Evolutionary conservation across 2,329 filamentous ascomycete species (phyloP), one percentile per base, ranked within the genome.

Genomic region (Neofusicoccum sp.): DNA sequence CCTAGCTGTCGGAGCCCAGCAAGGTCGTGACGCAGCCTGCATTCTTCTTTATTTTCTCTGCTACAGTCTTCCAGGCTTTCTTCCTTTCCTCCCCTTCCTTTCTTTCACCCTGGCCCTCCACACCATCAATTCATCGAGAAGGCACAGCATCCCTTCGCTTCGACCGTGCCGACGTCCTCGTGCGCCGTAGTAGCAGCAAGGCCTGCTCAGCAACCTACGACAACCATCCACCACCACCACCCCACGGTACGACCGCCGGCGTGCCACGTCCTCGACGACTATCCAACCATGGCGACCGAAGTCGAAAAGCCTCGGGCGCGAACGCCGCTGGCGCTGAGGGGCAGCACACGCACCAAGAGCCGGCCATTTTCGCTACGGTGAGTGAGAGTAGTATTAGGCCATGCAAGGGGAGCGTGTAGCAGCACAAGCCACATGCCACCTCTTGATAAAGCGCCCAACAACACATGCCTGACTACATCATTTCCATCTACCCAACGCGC

Each of bases 331-430:
- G 44, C 61, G 14, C 45, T 63, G n/a, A 58, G 54, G 54, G 39
- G 45, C 16, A 14, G 41, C 36, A 34, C 61, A 9, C 47, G 61
- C 52, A 28, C 50, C 41, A 63, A 56, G 44, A 52, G 44, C 41
- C 61, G 61, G n/a, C 44, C 52, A 22, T 64, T 64, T 33, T 61
- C 62, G 14, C 41, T 64, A 34, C 62, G 62, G 62, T 64, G 48
- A 50, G 62, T 64, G 28, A 50, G 43, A 33, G 49, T 16, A 29
- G 45, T 48, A 29, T 22, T 29, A 29, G 33, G 45, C 28, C 33
- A 41, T 56, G 61, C 61, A 59, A 64, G 56, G 62, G 54, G 41
- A 63, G 29, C 29, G 29, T 6, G 12, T 39, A 36, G 33, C 36
- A 47, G 34, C 43, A 22, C 11, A 14, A n/a, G 11, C 43, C 6